These are phyloP conservation scores for Tillandsia fasciculata DNA, from an alignment of 176 grass and related monocot genomes.

Conservation along the genomic window DNA sequence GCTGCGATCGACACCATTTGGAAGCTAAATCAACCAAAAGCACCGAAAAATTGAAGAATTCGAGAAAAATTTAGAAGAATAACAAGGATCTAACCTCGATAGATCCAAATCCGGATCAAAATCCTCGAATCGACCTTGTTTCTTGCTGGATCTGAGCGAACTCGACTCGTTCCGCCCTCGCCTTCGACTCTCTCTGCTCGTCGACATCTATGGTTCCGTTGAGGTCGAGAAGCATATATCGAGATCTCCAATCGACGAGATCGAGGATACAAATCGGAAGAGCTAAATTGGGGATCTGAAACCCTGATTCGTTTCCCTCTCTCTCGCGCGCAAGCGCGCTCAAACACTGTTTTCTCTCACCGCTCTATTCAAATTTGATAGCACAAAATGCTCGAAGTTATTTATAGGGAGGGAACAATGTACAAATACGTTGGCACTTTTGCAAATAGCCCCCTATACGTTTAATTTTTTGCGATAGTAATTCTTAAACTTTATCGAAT, in stretches of 20 bases:
- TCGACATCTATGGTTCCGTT: background rate
- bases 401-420: too few species aligned
- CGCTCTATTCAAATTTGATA: too few species aligned
- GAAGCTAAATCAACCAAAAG: background rate
- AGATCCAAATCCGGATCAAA: constrained; percentile 28
- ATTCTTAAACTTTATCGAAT: too few species aligned
- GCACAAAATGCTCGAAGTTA: too few species aligned
- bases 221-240: background rate
- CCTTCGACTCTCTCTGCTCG: background rate
- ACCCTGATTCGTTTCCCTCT: too few species aligned
- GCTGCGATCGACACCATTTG: constrained; percentile 22
- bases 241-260: background rate
- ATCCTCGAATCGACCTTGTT: constrained; percentile 19
- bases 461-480: too few species aligned
- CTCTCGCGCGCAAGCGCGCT: too few species aligned
- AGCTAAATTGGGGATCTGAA: too few species aligned
- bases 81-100: background rate
- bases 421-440: too few species aligned
- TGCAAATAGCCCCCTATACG: too few species aligned
- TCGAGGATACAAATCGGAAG: too few species aligned
- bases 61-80: background rate
- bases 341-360: too few species aligned
- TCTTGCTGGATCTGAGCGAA: constrained; percentile 30
- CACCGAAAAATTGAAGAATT: background rate
- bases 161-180: background rate